A percentile compares a stretch with the other conserved stretches of the same genome.
Evolutionary conservation across 2,329 filamentous ascomycete species (phyloP).

Genomic region (Cladophialophora exuberans): DNA sequence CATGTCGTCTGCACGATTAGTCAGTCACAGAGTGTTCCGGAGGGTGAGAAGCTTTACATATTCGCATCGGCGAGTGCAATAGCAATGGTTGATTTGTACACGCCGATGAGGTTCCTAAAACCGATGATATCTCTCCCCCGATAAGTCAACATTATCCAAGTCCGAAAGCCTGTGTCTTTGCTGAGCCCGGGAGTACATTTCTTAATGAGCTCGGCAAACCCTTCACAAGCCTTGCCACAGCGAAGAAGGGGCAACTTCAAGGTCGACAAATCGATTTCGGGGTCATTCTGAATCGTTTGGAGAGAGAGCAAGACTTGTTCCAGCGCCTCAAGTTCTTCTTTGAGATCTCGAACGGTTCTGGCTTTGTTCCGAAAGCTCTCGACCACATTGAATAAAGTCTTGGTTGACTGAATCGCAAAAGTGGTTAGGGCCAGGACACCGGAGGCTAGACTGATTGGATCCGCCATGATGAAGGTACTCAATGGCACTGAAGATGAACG

Average conservation of each 20-base stretch:
- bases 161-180: conserved; percentile 28
- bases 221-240: conserved; percentile 32
- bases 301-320: conserved; percentile 27
- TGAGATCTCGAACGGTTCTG: conserved; percentile 31
- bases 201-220: conserved; percentile 27
- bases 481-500: too few relatives aligned
- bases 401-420: conserved; percentile 34
- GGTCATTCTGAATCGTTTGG: conserved; percentile 17
- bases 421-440: conserved; percentile 30
- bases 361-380: conserved; percentile 30
- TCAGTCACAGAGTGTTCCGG: not conserved
- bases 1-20: conserved; percentile 27
- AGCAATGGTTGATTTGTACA: not conserved
- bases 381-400: conserved; percentile 30
- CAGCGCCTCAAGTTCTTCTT: conserved; percentile 30
- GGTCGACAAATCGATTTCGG: conserved; percentile 26
- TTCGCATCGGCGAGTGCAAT: conserved; percentile 32
- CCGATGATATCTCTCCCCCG: not conserved
- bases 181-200: conserved; percentile 27
- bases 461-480: conserved; percentile 29
- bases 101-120: not conserved
- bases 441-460: conserved; percentile 30
- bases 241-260: conserved; percentile 33
- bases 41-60: conserved; percentile 30
- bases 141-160: conserved; percentile 18